phyloP scores from a whole-genome alignment of 2,329 filamentous ascomycete species.

The Sporothrix brunneoviolacea region DNA sequence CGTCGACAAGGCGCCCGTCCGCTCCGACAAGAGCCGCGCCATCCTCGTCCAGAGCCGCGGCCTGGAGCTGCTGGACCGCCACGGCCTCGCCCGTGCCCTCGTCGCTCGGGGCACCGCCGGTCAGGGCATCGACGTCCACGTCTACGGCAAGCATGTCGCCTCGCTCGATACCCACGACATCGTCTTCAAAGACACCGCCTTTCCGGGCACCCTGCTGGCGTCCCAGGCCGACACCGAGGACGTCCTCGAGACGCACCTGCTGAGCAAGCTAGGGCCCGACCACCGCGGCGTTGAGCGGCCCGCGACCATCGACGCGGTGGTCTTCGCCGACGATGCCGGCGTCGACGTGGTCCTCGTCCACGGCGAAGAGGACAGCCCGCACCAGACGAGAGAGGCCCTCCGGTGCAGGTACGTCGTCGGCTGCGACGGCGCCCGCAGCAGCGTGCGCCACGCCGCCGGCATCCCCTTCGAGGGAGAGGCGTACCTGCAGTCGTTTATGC shows the following conservation, averaged over 20 bases:
- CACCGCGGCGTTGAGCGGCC: conserved; percentile 31
- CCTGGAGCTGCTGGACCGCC: conserved; percentile 42
- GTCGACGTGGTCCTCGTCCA: conserved; percentile 19
- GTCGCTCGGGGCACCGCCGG: conserved; percentile 30
- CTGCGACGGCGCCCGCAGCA: conserved; percentile 41
- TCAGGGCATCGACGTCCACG: conserved; percentile 32
- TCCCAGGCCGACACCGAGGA: conserved; percentile 23
- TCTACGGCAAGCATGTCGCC: conserved; percentile 27
- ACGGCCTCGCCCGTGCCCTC: conserved; percentile 31
- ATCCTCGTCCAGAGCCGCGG: conserved; percentile 43
- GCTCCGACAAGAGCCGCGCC: conserved; percentile 34
- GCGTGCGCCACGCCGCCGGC: conserved; percentile 32
- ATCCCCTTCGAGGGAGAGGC: conserved; percentile 36
- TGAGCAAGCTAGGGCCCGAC: conserved; percentile 16
- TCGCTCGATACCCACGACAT: conserved; percentile 24
- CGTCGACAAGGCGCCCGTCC: conserved; percentile 28
- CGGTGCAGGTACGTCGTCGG: conserved; percentile 37
- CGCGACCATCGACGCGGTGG: conserved; percentile 16
- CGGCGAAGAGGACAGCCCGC: conserved; percentile 16
- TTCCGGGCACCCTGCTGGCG: conserved; percentile 19
- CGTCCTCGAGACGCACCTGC: conserved; percentile 35
- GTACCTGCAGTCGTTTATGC: conserved; percentile 39
- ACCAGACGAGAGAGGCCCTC: conserved; percentile 15
- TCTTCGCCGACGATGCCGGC: conserved; percentile 15
- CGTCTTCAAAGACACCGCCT: conserved; percentile 17